Conservation (phyloP, 129 eudicot genomes). For the sunflower (Helianthus annuus) region DNA sequence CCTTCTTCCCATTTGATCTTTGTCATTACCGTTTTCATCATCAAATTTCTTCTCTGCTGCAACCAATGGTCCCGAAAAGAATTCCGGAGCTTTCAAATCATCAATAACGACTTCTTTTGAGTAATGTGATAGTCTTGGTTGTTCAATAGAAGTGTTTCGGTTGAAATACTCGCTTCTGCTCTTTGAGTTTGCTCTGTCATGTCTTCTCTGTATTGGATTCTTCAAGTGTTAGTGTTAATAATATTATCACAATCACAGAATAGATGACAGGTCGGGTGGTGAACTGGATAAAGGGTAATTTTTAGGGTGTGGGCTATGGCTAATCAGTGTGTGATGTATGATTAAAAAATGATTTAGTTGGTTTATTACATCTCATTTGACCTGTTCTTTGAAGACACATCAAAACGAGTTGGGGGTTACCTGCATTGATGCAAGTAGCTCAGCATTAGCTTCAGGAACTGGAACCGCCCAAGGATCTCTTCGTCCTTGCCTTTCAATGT, state of each 20-base stretch:
- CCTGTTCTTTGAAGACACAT: too few relatives aligned
- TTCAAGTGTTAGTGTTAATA: too few relatives aligned
- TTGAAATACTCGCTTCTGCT: slow-evolving; percentile 51
- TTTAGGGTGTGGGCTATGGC: too few relatives aligned
- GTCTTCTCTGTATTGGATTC: slow-evolving; percentile 38
- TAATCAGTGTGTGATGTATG: too few relatives aligned
- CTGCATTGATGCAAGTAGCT: slow-evolving; percentile 56
- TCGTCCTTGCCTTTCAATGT: slow-evolving; percentile 40
- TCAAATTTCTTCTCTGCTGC: not conserved
- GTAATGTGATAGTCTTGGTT: slow-evolving; percentile 35
- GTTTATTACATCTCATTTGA: too few relatives aligned
- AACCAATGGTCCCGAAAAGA: slow-evolving; percentile 66
- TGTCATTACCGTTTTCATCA: slow-evolving; percentile 11
- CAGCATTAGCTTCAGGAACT: slow-evolving; percentile 67
- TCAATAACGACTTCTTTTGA: slow-evolving; percentile 25
- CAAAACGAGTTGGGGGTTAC: slow-evolving; percentile 27
- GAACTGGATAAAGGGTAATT: too few relatives aligned
- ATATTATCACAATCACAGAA: too few relatives aligned
- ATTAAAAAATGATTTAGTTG: too few relatives aligned
- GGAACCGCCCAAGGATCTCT: slow-evolving; percentile 50
- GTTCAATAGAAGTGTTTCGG: slow-evolving; percentile 35
- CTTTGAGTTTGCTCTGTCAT: slow-evolving; percentile 46
- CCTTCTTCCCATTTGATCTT: slow-evolving; percentile 32
- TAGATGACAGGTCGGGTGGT: too few relatives aligned
- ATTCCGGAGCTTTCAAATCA: slow-evolving; percentile 13